Conservation (phyloP, 192 early-diverging fungal species). For the Coemansia biformis region DNA sequence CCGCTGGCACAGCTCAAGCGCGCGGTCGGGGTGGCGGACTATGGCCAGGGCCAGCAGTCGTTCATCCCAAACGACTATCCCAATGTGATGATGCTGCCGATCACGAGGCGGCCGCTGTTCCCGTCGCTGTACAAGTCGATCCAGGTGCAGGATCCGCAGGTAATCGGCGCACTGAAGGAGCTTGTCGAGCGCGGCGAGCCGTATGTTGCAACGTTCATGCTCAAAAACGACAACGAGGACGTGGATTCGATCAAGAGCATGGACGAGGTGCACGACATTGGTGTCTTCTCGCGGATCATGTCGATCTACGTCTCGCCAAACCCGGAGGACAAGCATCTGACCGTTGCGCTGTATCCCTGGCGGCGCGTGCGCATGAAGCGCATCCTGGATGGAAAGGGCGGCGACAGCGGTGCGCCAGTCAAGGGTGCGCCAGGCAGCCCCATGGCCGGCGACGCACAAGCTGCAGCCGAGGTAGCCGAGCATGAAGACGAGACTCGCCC, state of each 20-base stretch:
- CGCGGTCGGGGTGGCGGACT: slow-evolving; percentile 58
- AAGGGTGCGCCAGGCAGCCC: not conserved
- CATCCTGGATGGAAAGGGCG: slow-evolving; percentile 12
- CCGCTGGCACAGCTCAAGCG: slow-evolving; percentile 46
- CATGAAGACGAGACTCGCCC: not conserved
- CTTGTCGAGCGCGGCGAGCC: slow-evolving; percentile 88
- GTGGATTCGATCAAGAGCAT: slow-evolving; percentile 71
- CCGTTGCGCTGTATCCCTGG: slow-evolving; percentile 94
- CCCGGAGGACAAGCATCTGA: slow-evolving; percentile 75
- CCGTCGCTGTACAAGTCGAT: slow-evolving; percentile 98
- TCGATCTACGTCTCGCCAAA: slow-evolving; percentile 80
- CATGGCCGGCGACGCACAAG: not conserved
- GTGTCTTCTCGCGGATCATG: slow-evolving; percentile 97
- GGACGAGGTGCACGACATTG: slow-evolving; percentile 79
- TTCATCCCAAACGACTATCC: slow-evolving; percentile 89
- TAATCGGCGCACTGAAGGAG: slow-evolving; percentile 86
- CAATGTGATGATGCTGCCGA: slow-evolving; percentile 88
- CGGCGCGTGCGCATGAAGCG: slow-evolving; percentile 76
- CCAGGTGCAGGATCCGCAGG: slow-evolving; percentile 90
- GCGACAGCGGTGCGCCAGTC: not conserved
- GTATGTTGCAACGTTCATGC: slow-evolving; percentile 93
- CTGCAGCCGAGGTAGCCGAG: not conserved
- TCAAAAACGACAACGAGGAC: slow-evolving; percentile 86
- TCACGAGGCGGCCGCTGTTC: slow-evolving; percentile 88
- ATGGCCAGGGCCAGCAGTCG: slow-evolving; percentile 62